Percentiles rank a stretch among this genome's conserved stretches.
Conservation (phyloP, 495 filamentous ascomycete genomes). For the Hypoxylon perforatum region DNA sequence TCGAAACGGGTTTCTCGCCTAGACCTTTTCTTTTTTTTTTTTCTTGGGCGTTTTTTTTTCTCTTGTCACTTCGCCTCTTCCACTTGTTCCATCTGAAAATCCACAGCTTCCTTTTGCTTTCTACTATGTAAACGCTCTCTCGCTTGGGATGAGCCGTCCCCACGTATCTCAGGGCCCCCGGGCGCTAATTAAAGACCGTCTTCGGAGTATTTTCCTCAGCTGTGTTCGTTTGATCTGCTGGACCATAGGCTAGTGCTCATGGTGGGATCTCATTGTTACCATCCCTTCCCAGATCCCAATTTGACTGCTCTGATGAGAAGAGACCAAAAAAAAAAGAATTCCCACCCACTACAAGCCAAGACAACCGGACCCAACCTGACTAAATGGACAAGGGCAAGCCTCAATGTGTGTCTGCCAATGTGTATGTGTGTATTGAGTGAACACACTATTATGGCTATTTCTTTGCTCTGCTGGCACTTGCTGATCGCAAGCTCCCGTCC, state of each 20-base stretch:
- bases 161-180: constrained; percentile 30
- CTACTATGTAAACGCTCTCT: no score
- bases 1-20: constrained; percentile 29
- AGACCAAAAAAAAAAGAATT: constrained; percentile 19
- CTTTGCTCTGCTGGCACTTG: constrained; percentile 37
- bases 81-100: constrained; percentile 11
- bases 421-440: constrained; percentile 7
- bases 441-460: constrained; percentile 12
- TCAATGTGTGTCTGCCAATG: constrained; percentile 22
- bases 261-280: constrained; percentile 38
- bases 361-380: constrained; percentile 30
- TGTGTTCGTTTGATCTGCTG: constrained; percentile 37
- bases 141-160: constrained; percentile 21
- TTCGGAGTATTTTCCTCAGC: constrained; percentile 44
- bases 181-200: constrained; percentile 45
- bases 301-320: constrained; percentile 32
- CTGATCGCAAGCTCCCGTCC: constrained; percentile 33
- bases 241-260: constrained; percentile 23
- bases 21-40: background rate
- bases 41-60: constrained; percentile 17
- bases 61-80: constrained; percentile 23
- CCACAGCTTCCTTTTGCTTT: constrained; percentile 42
- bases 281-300: constrained; percentile 39
- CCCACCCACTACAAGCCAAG: constrained; percentile 40
- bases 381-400: constrained; percentile 36